Conservation (phyloP, 2,329 filamentous ascomycete genomes). For the Fusarium coffeatum region DNA sequence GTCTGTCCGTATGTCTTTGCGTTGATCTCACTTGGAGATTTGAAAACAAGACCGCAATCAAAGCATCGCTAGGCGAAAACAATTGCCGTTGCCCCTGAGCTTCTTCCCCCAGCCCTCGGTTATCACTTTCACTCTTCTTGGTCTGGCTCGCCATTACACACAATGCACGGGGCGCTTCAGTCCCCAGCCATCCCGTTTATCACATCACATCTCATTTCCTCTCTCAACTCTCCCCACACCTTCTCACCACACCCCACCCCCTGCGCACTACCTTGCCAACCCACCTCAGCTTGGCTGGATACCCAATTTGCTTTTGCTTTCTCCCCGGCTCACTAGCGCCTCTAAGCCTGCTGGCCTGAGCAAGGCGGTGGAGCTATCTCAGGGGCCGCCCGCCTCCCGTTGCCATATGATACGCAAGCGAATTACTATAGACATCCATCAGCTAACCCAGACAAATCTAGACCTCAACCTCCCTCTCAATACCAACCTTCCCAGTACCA, state of each 20-base stretch:
- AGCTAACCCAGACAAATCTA: constrained; percentile 49
- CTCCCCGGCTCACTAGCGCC: constrained; percentile 36
- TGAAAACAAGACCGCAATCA: constrained; percentile 17
- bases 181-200: constrained; percentile 43
- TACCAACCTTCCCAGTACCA: constrained; percentile 58
- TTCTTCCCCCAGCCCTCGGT: constrained; percentile 10
- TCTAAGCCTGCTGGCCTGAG: constrained; percentile 44
- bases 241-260: constrained; percentile 34
- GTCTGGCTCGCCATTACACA: constrained; percentile 37
- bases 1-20: not conserved
- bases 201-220: constrained; percentile 32
- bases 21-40: constrained; percentile 26
- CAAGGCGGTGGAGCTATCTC: constrained; percentile 41
- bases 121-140: constrained; percentile 30
- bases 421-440: constrained; percentile 46
- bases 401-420: constrained; percentile 50
- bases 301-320: constrained; percentile 45
- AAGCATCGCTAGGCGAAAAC: constrained; percentile 19
- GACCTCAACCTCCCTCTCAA: constrained; percentile 54
- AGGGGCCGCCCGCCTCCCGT: constrained; percentile 44
- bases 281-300: constrained; percentile 40
- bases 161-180: constrained; percentile 38
- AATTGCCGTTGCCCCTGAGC: constrained; percentile 36
- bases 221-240: constrained; percentile 16
- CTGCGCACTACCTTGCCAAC: constrained; percentile 29